These are phyloP conservation scores for Alternaria gaisen DNA, from an alignment of 2,329 filamentous ascomycete species.

Conservation along the genomic window DNA sequence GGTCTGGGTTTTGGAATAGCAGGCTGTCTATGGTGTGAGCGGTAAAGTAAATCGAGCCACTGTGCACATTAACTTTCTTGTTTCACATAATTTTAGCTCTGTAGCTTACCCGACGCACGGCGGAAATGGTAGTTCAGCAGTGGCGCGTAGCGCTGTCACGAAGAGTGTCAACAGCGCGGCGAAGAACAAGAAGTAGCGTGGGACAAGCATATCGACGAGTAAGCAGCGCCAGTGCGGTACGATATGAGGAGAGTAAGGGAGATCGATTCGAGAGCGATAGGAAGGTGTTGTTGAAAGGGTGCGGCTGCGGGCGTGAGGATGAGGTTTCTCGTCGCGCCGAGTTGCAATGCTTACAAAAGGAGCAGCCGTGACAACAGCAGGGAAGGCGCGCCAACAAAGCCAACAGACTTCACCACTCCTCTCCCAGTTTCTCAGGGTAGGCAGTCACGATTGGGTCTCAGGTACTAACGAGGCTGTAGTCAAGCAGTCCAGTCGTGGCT, in stretches of 20 bases:
- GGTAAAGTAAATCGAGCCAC: slow-evolving; percentile 40
- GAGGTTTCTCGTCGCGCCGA: background rate
- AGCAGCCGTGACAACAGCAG: slow-evolving; percentile 6
- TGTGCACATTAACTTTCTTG: slow-evolving; percentile 14
- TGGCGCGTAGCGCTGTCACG: background rate
- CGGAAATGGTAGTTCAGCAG: slow-evolving; percentile 4
- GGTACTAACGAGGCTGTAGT: background rate
- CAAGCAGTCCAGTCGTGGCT: background rate
- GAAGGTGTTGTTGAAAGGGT: background rate
- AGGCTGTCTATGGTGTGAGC: slow-evolving; percentile 39
- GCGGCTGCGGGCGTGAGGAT: background rate
- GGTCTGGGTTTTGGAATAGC: slow-evolving; percentile 41
- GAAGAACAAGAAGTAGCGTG: background rate
- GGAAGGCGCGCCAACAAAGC: background rate
- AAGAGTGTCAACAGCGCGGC: slow-evolving; percentile 7
- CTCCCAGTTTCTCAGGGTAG: background rate
- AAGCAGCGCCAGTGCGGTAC: background rate
- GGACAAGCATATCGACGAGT: slow-evolving; percentile 4
- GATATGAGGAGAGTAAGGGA: background rate
- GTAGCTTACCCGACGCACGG: slow-evolving; percentile 18
- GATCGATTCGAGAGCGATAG: background rate
- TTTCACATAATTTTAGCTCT: rapidly evolving
- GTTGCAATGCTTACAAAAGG: background rate
- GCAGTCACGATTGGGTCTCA: background rate
- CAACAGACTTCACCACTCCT: background rate